Evolutionary conservation across 352 stramenopile genomes (phyloP), one percentile per base, ranked within the genome.

Genomic region (Phytophthora sansomeana): DNA sequence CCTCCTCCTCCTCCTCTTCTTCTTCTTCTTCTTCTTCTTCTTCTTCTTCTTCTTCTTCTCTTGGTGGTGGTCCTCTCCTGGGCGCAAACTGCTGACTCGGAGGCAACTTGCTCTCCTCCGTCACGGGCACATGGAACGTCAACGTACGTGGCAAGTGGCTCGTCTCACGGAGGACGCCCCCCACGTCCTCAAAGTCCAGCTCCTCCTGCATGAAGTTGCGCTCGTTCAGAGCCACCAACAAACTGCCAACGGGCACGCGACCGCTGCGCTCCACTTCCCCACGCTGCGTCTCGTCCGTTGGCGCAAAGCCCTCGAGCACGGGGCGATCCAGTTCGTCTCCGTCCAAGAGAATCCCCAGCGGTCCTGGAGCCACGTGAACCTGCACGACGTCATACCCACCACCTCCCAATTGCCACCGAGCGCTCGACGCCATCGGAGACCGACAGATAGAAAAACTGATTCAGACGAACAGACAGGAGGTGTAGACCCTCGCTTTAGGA

Each of bases 171-270:
- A 95, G 67, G 21, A 93, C 69, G 6, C 59, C 56, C 0, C 79
- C 67, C 16, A 89, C 67, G 2, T 89, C 77, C 6, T 75, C 32
- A 13, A 92, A 67, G 36, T 69, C 60, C 41, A 87, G 53, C 26
- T 75, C 63, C 16, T 61, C 52, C 0, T 63, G 42, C 3, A 83
- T 44, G 4, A 92, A 76, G 26, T 93, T 67, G 43, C 72, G 58
- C 14, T 86, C 72, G 48, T 95, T 93, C n/a, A 95, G 70, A 3
- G 59, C 69, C 10, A 88, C 62, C 21, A 95, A 68, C 8, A 92
- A 65, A 35, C 72, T 84, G 10, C 85, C 83, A 0, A 63, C 17
- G 0, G 63, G 16, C 2, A 93, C 72, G 2, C 67, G 68, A 0
- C 81, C 78, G 41, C 80, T 77, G 8, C 64, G 16, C 43, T 93